Base-by-base conservation (phyloP, 2,329 filamentous ascomycete species). In the Ascochyta clinopodiicola region DNA sequence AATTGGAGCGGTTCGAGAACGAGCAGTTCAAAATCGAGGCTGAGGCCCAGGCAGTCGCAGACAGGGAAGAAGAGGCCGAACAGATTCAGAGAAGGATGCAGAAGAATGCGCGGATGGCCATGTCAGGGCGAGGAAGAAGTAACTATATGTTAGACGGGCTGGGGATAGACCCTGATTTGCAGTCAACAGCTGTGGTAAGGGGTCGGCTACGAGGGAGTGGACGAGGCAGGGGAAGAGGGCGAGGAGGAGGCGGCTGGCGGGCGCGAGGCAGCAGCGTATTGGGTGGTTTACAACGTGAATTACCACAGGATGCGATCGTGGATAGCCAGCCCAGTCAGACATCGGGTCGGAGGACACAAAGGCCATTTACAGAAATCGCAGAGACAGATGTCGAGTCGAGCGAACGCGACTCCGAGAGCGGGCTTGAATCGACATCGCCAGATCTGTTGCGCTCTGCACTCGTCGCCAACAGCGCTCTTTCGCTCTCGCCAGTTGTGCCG, bases 1-100 rank as follows among this genome's bases (percentile, higher is more conserved):
- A 75, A 57, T 57, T 74, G 6, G 70, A 74, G 36, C 59, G 69
- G 8, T 75, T 63, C 35, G 72, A 75, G 44, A 72, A 73, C 34
- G 64, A 64, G 39, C 66, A 72, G 51, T 73, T 70, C 51, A 56
- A 47, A 8, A 55, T 65, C 9, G 67, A 73, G 44, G 65, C 67
- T 0, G 66, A 70, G 45, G 69, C 66, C 1, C 63, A 71, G 38
- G 66, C 61, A 4, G 48, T 62, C 22, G 63, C 57, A 4, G 38
- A 59, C 27, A 56, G 60, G 12, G 61, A 44, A 15, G 69, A 70
- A n/a, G 54, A 57, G 7, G 65, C 70, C 31, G 63, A 70, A 21
- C 43, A 62, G 27, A 51, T 58, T 10, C 49, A 49, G 17, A 49
- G 57, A 21, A 52, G 63, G 44, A 47, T 72, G 21, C 52, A 58